A percentile compares a stretch with the other conserved stretches of the same genome.
Evolutionary conservation across 2,329 filamentous ascomycete genomes (phyloP).

Genomic region (Fusarium papillatum): DNA sequence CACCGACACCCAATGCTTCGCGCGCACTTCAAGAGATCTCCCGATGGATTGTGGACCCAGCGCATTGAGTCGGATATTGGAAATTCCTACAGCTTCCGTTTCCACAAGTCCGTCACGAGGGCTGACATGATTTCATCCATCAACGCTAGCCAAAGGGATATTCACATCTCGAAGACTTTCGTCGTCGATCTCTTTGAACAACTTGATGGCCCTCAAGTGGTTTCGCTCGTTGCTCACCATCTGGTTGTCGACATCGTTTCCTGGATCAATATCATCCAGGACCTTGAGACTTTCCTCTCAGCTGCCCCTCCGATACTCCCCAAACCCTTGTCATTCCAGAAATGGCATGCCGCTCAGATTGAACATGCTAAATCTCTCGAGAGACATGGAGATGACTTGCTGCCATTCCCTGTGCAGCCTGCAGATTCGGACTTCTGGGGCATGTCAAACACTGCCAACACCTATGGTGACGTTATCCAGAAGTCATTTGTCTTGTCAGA

Average conservation of each 20-base stretch:
- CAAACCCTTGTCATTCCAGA: conserved; percentile 51
- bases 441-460: conserved; percentile 16
- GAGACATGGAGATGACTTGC: neutral
- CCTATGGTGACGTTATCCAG: conserved; percentile 18
- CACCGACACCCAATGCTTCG: conserved; percentile 53
- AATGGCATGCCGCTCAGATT: conserved; percentile 52
- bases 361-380: conserved; percentile 43
- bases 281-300: conserved; percentile 56
- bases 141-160: neutral
- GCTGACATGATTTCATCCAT: conserved; percentile 10
- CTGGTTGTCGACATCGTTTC: conserved; percentile 59
- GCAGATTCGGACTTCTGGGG: conserved; percentile 37
- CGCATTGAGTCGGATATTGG: conserved; percentile 36
- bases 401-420: conserved; percentile 17
- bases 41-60: conserved; percentile 34
- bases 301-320: conserved; percentile 16
- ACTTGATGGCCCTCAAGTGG: conserved; percentile 29
- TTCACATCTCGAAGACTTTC: conserved; percentile 18
- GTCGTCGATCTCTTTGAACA: conserved; percentile 12
- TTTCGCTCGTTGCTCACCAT: conserved; percentile 52
- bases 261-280: conserved; percentile 59
- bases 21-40: conserved; percentile 43
- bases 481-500: conserved; percentile 22
- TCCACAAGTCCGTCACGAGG: conserved; percentile 22
- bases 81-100: conserved; percentile 35